Evolutionary conservation across 2,329 filamentous ascomycete genomes (phyloP).

Genomic region (Cordyceps cicadae): DNA sequence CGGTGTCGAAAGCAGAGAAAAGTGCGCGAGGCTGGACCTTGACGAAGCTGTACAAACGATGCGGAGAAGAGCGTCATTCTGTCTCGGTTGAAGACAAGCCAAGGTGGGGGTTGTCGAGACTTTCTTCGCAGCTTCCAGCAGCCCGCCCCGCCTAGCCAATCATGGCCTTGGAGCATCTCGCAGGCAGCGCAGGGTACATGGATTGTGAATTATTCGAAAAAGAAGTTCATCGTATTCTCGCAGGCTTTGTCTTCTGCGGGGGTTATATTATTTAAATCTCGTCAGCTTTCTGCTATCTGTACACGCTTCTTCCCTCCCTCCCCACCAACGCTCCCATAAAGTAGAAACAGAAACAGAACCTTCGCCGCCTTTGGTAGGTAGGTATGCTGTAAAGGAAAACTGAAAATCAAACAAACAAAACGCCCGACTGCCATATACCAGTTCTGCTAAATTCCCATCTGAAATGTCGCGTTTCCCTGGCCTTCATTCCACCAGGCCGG

Average conservation of each 20-base stretch:
- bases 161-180: neutral
- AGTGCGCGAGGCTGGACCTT: neutral
- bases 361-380: neutral
- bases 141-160: neutral
- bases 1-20: neutral
- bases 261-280: neutral
- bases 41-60: neutral
- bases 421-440: neutral
- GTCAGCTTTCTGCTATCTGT: neutral
- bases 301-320: neutral
- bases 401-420: neutral
- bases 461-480: neutral
- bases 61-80: constrained; percentile 5
- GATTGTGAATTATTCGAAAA: neutral
- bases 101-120: neutral
- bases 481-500: too few species aligned
- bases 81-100: neutral
- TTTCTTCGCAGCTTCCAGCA: neutral
- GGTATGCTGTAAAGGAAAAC: neutral
- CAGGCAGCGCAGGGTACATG: too few species aligned
- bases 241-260: neutral
- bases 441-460: neutral
- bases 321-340: neutral
- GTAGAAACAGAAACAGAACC: neutral
- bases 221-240: neutral